Evolutionary conservation across 305 asterid genomes (phyloP), one percentile per base, ranked within the genome.

Genomic region (Fraxinus velutina): DNA sequence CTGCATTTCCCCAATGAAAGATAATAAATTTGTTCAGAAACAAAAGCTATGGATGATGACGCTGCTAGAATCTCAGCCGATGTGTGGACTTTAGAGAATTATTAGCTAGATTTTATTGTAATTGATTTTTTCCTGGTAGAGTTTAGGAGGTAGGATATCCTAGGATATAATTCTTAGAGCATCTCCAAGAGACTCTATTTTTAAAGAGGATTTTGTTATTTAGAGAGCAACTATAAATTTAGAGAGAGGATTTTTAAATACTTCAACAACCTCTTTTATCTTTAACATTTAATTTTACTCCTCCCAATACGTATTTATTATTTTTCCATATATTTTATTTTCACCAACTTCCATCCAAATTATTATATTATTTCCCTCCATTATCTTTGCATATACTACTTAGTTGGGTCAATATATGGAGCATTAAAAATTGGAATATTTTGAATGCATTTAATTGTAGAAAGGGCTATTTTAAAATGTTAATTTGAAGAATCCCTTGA

Each of bases 1-100:
- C 42, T n/a, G 55, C 52, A 73, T 29, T 75, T 52, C 72, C 75
- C 52, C 42, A 76, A 32, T 74, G 44, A 79, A 71, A 79, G 71
- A 75, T 9, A 79, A 82, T 47, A 79, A 50, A 33, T 30, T 77
- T 70, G 76, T 72, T 64, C 75, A 81, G 76, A 57, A 82, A 72
- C n/a, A 57, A 77, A 70, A 70, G 12, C 75, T 29, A 70, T 15
- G 24, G 22, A 70, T 4, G 17, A 29, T n/a, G 42, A 32, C 17
- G 12, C 73, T 10, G 42, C 34, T 70, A 70, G 74, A 70, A 29
- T 29, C 75, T 70, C 39, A 30, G 21, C 24, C 10, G 0, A 5
- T 29, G 30, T 70, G 42, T 70, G 9, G 8, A 30, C 8, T 29
- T 70, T 30, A 13, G 42, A 5, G 75, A n/a, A 30, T 4, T 22